A percentile compares a stretch with the other conserved stretches of the same genome.
Evolutionary conservation across 2,329 filamentous ascomycete genomes (phyloP).

Genomic region (Rachicladosporium sp.): DNA sequence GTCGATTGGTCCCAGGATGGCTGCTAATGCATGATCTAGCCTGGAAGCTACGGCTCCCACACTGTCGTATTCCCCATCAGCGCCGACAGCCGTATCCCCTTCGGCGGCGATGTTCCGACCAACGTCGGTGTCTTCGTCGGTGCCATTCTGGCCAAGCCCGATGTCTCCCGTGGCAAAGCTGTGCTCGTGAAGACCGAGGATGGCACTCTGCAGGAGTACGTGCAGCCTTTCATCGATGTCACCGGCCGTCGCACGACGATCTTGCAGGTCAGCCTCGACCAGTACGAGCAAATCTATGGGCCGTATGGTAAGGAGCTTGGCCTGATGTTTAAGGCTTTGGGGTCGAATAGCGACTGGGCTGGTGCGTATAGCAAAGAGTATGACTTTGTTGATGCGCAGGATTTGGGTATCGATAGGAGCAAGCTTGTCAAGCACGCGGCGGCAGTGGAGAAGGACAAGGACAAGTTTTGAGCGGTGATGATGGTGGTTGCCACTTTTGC

Average conservation of each 20-base stretch:
- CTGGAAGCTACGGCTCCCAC: conserved; percentile 4
- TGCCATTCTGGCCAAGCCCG: conserved; percentile 7
- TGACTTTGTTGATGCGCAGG: conserved; percentile 5
- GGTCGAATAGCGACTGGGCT: conserved; percentile 3
- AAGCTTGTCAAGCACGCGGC: conserved; percentile 4
- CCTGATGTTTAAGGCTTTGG: conserved; percentile 3
- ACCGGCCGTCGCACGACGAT: conserved; percentile 5
- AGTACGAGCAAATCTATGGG: conserved; percentile 6
- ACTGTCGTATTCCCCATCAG: conserved; percentile 4
- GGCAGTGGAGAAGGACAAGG: conserved; percentile 6
- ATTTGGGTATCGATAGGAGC: conserved; percentile 2
- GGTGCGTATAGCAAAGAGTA: neutral
- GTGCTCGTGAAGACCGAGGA: conserved; percentile 5
- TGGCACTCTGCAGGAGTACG: conserved; percentile 5
- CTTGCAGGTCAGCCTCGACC: conserved; percentile 1
- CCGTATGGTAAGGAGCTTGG: conserved; percentile 5
- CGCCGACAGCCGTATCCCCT: conserved; percentile 1
- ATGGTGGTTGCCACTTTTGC: too few species aligned
- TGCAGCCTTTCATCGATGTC: conserved; percentile 6
- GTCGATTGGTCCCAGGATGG: neutral
- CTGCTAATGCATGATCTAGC: neutral
- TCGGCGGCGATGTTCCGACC: conserved; percentile 4
- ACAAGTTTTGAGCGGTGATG: too few species aligned
- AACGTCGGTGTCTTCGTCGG: conserved; percentile 7
- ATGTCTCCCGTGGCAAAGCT: conserved; percentile 5